Conservation (phyloP, 768 basidiomycete genomes). For the Kwoniella europaea region DNA sequence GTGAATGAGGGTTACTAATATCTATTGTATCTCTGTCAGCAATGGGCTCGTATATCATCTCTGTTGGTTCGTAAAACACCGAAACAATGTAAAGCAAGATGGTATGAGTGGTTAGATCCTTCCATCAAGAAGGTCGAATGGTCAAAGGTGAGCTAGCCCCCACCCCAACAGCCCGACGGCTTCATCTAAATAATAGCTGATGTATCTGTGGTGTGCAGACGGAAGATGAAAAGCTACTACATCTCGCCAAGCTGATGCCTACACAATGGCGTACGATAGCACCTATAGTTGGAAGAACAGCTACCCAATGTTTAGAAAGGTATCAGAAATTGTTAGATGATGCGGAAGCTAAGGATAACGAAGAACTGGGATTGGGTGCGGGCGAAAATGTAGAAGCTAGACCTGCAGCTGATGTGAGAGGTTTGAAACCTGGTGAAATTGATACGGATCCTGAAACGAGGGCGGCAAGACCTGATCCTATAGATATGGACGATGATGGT, state of each 20-base stretch:
- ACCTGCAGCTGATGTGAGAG: constrained; percentile 86
- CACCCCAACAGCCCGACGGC: neutral
- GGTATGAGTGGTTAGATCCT: constrained; percentile 99
- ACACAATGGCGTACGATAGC: constrained; percentile 99
- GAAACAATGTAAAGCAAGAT: constrained; percentile 91
- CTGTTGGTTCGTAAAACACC: constrained; percentile 97
- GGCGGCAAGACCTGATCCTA: constrained; percentile 96
- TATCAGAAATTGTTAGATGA: constrained; percentile 98
- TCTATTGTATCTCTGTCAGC: constrained; percentile 27
- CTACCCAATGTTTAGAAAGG: constrained; percentile 94
- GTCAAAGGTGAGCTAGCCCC: constrained; percentile 76
- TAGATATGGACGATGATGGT: constrained; percentile 99
- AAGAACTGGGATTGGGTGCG: constrained; percentile 87
- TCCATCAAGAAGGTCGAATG: constrained; percentile 99
- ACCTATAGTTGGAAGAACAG: constrained; percentile 95
- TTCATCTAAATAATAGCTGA: neutral
- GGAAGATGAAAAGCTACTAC: constrained; percentile 97
- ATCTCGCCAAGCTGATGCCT: constrained; percentile 97
- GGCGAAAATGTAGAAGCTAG: constrained; percentile 74
- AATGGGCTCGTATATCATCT: constrained; percentile 94
- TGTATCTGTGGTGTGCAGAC: constrained; percentile 63
- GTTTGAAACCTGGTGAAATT: constrained; percentile 91
- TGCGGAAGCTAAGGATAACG: constrained; percentile 93
- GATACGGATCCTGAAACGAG: constrained; percentile 99
- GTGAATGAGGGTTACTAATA: neutral